These are phyloP conservation scores for Clonostachys chloroleuca DNA, from an alignment of 2,329 filamentous ascomycete genomes.

Conservation along the genomic window DNA sequence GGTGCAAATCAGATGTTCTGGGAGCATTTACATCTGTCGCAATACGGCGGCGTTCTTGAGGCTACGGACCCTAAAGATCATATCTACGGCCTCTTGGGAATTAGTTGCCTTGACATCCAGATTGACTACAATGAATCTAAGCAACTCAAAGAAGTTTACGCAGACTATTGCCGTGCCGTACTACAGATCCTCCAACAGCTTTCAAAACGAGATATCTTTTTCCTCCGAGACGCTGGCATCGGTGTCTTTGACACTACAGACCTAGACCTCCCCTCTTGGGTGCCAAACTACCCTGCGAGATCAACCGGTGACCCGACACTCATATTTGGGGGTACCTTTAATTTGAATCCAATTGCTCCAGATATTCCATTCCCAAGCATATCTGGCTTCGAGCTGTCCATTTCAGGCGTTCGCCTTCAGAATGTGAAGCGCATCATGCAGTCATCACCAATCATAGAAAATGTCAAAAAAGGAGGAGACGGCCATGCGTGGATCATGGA, in stretches of 20 bases:
- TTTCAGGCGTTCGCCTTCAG: background rate
- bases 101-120: background rate
- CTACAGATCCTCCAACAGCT: background rate
- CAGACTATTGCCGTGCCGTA: background rate
- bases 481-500: background rate
- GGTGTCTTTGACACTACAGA: background rate
- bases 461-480: background rate
- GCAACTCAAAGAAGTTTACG: background rate
- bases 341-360: too few relatives aligned
- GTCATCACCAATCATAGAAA: background rate
- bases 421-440: background rate
- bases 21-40: too few relatives aligned
- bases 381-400: background rate
- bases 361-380: background rate
- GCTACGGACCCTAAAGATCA: background rate
- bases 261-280: background rate
- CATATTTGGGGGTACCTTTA: background rate
- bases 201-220: background rate
- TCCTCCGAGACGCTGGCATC: background rate
- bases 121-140: background rate
- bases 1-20: background rate
- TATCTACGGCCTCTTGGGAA: background rate
- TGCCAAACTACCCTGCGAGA: background rate
- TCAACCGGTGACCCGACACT: background rate
- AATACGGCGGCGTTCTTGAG: background rate